Conservation (phyloP, 768 basidiomycete species). For the Phaeotremella skinneri region DNA sequence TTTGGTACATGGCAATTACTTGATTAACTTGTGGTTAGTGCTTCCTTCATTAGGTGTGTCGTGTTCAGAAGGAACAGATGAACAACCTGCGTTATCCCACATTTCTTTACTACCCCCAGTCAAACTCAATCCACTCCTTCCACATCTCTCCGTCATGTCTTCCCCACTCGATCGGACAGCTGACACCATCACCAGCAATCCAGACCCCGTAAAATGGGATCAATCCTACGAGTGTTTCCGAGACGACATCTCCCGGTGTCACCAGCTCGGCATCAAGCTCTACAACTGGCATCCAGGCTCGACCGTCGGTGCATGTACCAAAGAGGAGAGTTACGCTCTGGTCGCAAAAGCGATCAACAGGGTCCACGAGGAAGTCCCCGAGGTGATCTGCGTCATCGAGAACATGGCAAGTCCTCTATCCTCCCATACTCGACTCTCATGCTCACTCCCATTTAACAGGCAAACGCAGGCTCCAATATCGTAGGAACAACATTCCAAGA, state of each 20-base stretch:
- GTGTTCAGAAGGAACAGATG: neutral
- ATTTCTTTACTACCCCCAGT: too few species aligned
- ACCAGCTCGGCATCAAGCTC: conserved; percentile 66
- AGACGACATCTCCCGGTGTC: conserved; percentile 76
- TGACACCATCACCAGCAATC: conserved; percentile 15
- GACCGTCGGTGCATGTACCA: conserved; percentile 67
- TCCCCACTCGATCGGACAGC: too few species aligned
- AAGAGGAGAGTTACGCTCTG: conserved; percentile 61
- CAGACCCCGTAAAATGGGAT: conserved; percentile 38
- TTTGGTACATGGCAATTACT: conserved; percentile 79
- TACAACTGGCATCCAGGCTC: conserved; percentile 91
- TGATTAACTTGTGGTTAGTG: conserved; percentile 68
- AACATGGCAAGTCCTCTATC: conserved; percentile 64
- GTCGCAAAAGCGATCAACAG: conserved; percentile 73
- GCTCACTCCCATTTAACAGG: conserved; percentile 53
- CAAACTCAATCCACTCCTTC: conserved; percentile 51
- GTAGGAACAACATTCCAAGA: conserved; percentile 71
- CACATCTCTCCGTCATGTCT: conserved; percentile 22
- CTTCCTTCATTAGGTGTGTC: too few species aligned
- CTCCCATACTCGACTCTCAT: neutral
- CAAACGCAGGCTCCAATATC: conserved; percentile 69
- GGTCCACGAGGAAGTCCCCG: conserved; percentile 64
- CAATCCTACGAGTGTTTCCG: conserved; percentile 63
- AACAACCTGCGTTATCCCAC: too few species aligned
- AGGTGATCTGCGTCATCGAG: conserved; percentile 68